Percentiles rank a stretch among this genome's conserved stretches.
These are phyloP conservation scores for Eleusine coracana DNA, from an alignment of 176 grass and related monocot species.

Conservation along the genomic window DNA sequence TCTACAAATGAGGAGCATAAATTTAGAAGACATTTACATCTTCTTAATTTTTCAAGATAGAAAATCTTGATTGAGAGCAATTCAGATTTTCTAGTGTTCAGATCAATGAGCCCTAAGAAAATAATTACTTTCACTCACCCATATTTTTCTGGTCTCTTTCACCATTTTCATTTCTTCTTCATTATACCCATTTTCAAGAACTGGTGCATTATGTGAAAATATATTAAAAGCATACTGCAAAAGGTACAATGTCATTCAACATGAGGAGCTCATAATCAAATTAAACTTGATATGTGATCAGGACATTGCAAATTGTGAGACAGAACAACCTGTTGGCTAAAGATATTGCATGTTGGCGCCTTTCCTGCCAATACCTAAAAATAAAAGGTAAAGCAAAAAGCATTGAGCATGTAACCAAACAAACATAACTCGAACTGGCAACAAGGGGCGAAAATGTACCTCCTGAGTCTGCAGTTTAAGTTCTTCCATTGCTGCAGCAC, in stretches of 20 bases:
- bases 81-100: slow-evolving; percentile 11
- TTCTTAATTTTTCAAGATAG: neutral
- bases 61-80: slow-evolving; percentile 8
- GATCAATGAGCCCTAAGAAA: neutral
- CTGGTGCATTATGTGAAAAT: slow-evolving; percentile 90
- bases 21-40: slow-evolving; percentile 22
- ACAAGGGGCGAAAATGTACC: slow-evolving; percentile 41
- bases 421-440: slow-evolving; percentile 14
- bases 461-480: slow-evolving; percentile 81
- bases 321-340: slow-evolving; percentile 71
- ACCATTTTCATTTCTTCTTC: slow-evolving; percentile 99
- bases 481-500: slow-evolving; percentile 96
- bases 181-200: slow-evolving; percentile 94
- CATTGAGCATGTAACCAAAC: neutral
- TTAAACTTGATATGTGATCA: slow-evolving; percentile 7
- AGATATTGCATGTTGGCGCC: slow-evolving; percentile 92
- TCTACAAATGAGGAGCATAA: slow-evolving; percentile 43
- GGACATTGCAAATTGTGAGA: neutral
- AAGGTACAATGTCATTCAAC: slow-evolving; percentile 38
- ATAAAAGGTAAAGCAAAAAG: neutral
- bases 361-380: slow-evolving; percentile 93
- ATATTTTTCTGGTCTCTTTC: slow-evolving; percentile 91
- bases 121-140: slow-evolving; percentile 52
- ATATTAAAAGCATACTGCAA: slow-evolving; percentile 98
- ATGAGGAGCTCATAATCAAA: neutral